Percentiles rank a stretch among this genome's conserved stretches.
These are phyloP conservation scores for Allantophomopsis lycopodina DNA, from an alignment of 2,329 filamentous ascomycete genomes.

Conservation along the genomic window DNA sequence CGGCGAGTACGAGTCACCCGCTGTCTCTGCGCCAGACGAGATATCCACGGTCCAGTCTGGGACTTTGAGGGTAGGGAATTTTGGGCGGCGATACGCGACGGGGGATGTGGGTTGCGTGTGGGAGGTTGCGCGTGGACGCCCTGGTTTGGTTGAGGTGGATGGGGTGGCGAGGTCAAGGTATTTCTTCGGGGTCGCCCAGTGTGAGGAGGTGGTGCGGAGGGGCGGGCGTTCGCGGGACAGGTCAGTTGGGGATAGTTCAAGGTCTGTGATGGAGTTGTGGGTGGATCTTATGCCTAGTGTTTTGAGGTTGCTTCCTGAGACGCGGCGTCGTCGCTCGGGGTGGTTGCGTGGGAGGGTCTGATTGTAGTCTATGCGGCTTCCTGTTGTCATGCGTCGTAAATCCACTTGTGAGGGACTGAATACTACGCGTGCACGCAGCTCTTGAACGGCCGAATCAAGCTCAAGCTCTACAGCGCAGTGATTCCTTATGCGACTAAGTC, in stretches of 20 bases:
- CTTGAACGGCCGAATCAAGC: conserved; percentile 61
- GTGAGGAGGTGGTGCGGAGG: background rate
- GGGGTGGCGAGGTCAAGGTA: background rate
- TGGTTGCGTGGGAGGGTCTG: conserved; percentile 4
- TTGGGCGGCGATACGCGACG: background rate
- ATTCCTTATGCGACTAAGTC: conserved; percentile 72
- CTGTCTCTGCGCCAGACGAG: background rate
- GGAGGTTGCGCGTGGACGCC: background rate
- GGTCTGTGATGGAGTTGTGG: background rate
- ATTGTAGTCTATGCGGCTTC: conserved; percentile 3
- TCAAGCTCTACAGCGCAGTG: conserved; percentile 82
- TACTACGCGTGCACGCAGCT: conserved; percentile 46
- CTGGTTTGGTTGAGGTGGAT: background rate
- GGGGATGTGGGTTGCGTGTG: background rate
- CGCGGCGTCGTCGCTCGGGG: conserved; percentile 11
- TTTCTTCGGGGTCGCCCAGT: background rate
- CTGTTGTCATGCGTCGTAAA: conserved; percentile 14
- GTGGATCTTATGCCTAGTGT: conserved; percentile 1
- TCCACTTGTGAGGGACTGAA: conserved; percentile 19
- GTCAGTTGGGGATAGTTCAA: background rate
- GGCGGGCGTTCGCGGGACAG: background rate
- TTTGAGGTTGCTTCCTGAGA: conserved; percentile 2
- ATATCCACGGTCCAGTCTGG: background rate
- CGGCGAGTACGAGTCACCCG: background rate
- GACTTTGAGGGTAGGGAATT: background rate